Evolutionary conservation across 106 monocot genomes (phyloP), one percentile per base, ranked within the genome.

Genomic region (Allium sativum): DNA sequence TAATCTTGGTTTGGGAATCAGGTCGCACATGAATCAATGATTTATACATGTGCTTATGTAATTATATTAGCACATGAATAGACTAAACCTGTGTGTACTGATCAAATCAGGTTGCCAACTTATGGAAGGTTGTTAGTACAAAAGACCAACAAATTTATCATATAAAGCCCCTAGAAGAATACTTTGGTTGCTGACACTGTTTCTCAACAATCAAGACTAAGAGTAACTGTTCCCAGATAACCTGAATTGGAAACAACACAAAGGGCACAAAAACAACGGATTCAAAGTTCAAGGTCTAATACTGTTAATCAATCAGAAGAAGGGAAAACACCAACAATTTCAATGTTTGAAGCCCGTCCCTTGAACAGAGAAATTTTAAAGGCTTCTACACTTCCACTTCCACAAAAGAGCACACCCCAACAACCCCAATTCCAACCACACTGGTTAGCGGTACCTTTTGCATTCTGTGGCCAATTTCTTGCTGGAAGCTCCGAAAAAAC

Each of bases 351-450:
- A 76, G 89, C 89, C 48, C 82, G 59, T 7, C 85, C 82, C 72
- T 67, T 89, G 43, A 89, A 81, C 76, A 77, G 67, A 83, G 85
- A 93, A 63, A 90, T 90, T 64, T 67, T 90, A 52, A 76, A 80
- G 62, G 79, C 79, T 67, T 82, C 89, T 52, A 71, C 74, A 9
- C 48, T 85, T 46, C 76, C 78, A 45, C 58, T 81, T 16, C 69
- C 64, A 59, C 70, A 77, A 52, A 90, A 78, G 74, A 82, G 79
- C 59, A 77, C 51, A 31, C 85, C 77, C 44, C 61, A 59, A 45
- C 44, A 71, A 31, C 77, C 82, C 18, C 56, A 72, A 43, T 85
- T 85, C 69, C 79, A 85, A 55, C 85, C 77, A 66, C 45, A 87
- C 83, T 53, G 57, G 61, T 31, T 69, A 70, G 54, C 76, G 92